These are phyloP conservation scores for Ceratobasidium theobromae DNA, from an alignment of 1,284 basidiomycete genomes.

Conservation along the genomic window DNA sequence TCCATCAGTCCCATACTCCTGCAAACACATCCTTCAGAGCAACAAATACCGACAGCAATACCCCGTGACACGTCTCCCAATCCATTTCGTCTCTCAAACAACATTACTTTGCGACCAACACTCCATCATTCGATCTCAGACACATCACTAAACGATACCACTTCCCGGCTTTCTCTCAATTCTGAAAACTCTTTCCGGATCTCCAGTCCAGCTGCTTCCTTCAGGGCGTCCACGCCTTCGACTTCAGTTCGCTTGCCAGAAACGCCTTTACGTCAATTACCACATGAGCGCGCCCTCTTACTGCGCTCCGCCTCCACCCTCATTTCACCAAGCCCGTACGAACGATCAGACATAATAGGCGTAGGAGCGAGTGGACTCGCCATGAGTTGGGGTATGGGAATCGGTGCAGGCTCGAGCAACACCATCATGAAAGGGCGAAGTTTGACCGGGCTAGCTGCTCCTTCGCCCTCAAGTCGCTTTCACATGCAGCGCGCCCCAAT, in stretches of 20 bases:
- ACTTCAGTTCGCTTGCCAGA: not conserved
- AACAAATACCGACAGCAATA: not conserved
- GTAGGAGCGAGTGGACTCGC: conserved; percentile 18
- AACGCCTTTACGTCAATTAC: conserved; percentile 8
- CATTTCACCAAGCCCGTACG: not conserved
- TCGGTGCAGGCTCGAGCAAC: no score
- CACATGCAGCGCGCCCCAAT: conserved; percentile 27
- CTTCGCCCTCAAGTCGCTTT: conserved; percentile 22
- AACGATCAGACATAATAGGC: not conserved
- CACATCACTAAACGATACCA: not conserved
- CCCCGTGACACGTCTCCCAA: conserved; percentile 12
- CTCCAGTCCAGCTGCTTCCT: not conserved
- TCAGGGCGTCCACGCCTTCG: not conserved
- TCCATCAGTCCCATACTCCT: not conserved
- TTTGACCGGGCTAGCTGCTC: not conserved
- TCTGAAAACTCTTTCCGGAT: not conserved
- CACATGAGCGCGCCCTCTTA: conserved; percentile 16
- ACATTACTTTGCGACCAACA: not conserved
- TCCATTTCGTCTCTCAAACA: not conserved
- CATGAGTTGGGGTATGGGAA: conserved; percentile 15
- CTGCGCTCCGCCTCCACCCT: conserved; percentile 18
- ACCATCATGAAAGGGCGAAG: not conserved
- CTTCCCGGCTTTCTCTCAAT: not conserved
- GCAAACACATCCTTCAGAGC: not conserved
- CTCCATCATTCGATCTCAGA: conserved; percentile 15